These are phyloP conservation scores for Chaetomiaceae sp. DNA, from an alignment of 2,329 filamentous ascomycete species.

Conservation along the genomic window DNA sequence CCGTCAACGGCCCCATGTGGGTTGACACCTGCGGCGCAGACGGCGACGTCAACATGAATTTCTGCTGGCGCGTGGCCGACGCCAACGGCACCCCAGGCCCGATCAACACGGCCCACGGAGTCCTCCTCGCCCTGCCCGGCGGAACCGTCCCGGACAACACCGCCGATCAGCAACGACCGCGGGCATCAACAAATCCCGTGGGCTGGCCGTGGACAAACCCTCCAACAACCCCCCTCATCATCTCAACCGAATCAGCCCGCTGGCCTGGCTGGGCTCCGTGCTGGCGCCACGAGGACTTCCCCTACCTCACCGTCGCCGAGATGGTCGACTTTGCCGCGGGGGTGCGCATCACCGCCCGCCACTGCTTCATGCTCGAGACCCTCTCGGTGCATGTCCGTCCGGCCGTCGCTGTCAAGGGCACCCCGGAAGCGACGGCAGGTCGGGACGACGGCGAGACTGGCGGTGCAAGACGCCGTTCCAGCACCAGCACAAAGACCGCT, in stretches of 20 bases:
- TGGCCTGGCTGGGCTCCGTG: constrained; percentile 38
- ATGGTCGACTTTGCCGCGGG: constrained; percentile 42
- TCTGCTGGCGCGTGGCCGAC: constrained; percentile 35
- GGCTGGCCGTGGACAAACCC: constrained; percentile 11
- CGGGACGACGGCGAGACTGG: constrained; percentile 10
- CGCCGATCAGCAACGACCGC: neutral
- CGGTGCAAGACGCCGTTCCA: constrained; percentile 27
- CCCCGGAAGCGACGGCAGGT: neutral
- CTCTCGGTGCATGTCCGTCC: constrained; percentile 42
- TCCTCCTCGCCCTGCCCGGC: neutral
- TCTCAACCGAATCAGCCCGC: neutral
- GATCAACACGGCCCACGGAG: neutral
- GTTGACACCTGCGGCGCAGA: constrained; percentile 42
- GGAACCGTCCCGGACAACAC: neutral
- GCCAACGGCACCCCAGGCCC: neutral
- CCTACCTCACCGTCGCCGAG: constrained; percentile 45
- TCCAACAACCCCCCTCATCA: neutral
- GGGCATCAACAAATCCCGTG: neutral
- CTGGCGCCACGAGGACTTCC: constrained; percentile 52
- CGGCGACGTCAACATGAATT: constrained; percentile 39
- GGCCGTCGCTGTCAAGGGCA: constrained; percentile 32
- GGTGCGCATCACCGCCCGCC: constrained; percentile 40
- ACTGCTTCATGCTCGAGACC: constrained; percentile 44
- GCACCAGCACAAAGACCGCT: neutral
- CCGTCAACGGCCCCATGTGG: constrained; percentile 45